Evolutionary conservation across 2,329 filamentous ascomycete species (phyloP).

Genomic region (Alternaria incomplexa): DNA sequence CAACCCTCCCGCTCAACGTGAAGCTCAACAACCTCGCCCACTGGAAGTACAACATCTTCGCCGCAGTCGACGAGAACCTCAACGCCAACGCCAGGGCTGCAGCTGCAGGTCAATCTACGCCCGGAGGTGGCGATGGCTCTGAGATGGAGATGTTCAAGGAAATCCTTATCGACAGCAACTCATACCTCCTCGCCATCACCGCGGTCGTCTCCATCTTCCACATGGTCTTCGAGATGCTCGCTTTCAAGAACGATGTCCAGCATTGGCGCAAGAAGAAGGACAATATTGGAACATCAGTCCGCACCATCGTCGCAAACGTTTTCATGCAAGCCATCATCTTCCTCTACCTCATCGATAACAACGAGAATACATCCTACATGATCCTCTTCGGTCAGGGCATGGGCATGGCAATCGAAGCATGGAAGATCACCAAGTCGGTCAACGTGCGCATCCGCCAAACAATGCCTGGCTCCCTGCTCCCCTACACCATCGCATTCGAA

Average conservation of each 20-base stretch:
- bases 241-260: slow-evolving; percentile 95
- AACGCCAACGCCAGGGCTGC: slow-evolving; percentile 82
- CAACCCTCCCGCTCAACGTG: slow-evolving; percentile 79
- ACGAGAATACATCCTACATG: slow-evolving; percentile 98
- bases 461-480: slow-evolving; percentile 71
- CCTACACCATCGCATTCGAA: slow-evolving; percentile 84
- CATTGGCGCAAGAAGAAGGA: slow-evolving; percentile 99
- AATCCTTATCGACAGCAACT: slow-evolving; percentile 91
- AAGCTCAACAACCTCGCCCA: slow-evolving; percentile 79
- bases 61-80: slow-evolving; percentile 84
- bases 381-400: slow-evolving; percentile 92
- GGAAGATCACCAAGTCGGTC: slow-evolving; percentile 97
- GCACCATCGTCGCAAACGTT: slow-evolving; percentile 94
- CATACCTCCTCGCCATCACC: slow-evolving; percentile 85
- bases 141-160: slow-evolving; percentile 99
- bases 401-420: slow-evolving; percentile 78
- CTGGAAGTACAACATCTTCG: slow-evolving; percentile 90
- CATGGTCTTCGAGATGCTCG: slow-evolving; percentile 93
- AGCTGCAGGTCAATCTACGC: slow-evolving; percentile 71
- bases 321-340: slow-evolving; percentile 98
- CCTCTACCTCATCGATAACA: slow-evolving; percentile 96
- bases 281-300: slow-evolving; percentile 93
- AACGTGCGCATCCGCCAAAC: slow-evolving; percentile 80
- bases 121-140: slow-evolving; percentile 83
- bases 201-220: slow-evolving; percentile 85